Evolutionary conservation across 306 rosid genomes (phyloP), one percentile per base, ranked within the genome.

Genomic region (Casuarina cunninghamiana): DNA sequence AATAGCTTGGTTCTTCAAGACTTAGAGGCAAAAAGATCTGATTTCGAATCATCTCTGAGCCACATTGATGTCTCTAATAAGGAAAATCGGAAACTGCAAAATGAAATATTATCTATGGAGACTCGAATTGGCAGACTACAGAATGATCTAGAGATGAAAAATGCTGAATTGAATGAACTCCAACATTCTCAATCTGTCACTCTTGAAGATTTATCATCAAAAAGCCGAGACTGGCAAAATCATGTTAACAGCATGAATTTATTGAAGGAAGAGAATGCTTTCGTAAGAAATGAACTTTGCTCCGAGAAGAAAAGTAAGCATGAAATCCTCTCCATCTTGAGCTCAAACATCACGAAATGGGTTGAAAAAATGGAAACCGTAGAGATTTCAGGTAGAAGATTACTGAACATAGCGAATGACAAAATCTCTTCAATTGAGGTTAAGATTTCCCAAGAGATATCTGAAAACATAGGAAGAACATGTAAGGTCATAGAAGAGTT

Each of bases 221-320:
- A 76, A 66, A 66, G 82, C 83, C 80, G 71, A 71, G 87, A 81
- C 42, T 77, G 85, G 63, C 80, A 83, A 71, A 66, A 45, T 41
- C 58, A 39, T 48, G 49, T 38, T 55, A 80, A 55, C 69, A 45
- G 44, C 42, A 61, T 46, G 44, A 63, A 76, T 67, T 69, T 61
- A 35, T 45, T 90, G 77, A 76, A 75, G 77, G 83, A 78, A 79
- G 88, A 87, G 68, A 89, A 87, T 67, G 58, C 78, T 75, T 82
- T 73, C 54, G 73, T 87, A 72, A 72, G 75, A 76, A 77, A 82
- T 32, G 77, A 83, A 79, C 79, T 84, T 65, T 39, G 48, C 71
- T 79, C 53, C 61, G 72, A 55, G 16, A 66, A 85, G 83, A 83
- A 80, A 65, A 87, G 78, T 80, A 75, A 72, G 67, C 69, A 55